Evolutionary conservation across 805 yeast species (phyloP).

Genomic region (Ogataea methanolica): DNA sequence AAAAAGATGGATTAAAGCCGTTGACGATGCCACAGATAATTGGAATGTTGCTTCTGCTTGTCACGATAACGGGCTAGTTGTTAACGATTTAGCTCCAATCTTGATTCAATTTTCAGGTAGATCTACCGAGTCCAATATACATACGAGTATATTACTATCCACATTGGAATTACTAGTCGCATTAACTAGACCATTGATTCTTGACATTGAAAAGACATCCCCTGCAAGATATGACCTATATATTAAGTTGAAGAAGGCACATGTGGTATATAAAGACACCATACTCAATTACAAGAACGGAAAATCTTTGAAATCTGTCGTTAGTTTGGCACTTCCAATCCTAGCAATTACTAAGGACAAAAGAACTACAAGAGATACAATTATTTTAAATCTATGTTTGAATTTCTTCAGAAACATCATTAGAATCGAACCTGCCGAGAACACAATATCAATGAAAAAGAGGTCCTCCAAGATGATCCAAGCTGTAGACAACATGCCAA

Average conservation of each 20-base stretch:
- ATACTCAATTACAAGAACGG: conserved; percentile 58
- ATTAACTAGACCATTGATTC: conserved; percentile 78
- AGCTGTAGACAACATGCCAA: conserved; percentile 43
- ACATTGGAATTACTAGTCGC: conserved; percentile 77
- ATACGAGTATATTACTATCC: conserved; percentile 63
- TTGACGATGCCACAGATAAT: conserved; percentile 66
- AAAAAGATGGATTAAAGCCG: conserved; percentile 80
- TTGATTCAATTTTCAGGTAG: conserved; percentile 57
- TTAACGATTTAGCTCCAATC: conserved; percentile 70
- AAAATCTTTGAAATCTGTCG: conserved; percentile 59
- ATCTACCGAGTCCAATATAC: conserved; percentile 29
- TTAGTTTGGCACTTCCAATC: conserved; percentile 63
- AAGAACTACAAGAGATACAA: conserved; percentile 67
- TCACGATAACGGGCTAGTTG: conserved; percentile 70
- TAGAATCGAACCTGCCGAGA: conserved; percentile 66
- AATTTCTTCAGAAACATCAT: conserved; percentile 75
- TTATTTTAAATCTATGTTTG: conserved; percentile 65
- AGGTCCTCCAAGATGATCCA: conserved; percentile 27
- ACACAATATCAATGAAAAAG: conserved; percentile 42
- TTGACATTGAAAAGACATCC: conserved; percentile 54
- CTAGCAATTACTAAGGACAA: conserved; percentile 46
- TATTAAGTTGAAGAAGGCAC: conserved; percentile 60
- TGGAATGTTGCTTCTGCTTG: conserved; percentile 87
- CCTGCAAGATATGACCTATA: conserved; percentile 53
- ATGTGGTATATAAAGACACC: conserved; percentile 64